Evolutionary conservation across 305 asterid genomes (phyloP).

Genomic region (Striga hermonthica): DNA sequence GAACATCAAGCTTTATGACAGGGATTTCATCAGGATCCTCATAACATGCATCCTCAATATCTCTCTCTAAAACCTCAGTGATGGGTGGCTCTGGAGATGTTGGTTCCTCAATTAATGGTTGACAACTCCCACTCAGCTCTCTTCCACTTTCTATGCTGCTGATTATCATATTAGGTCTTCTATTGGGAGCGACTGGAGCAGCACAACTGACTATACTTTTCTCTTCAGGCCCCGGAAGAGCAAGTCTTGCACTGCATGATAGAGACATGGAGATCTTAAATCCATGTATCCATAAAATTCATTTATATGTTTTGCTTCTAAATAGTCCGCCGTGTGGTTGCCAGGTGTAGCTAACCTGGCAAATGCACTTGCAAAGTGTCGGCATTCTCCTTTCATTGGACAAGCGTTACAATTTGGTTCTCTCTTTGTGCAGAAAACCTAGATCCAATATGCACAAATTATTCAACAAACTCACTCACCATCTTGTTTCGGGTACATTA

Average conservation of each 20-base stretch:
- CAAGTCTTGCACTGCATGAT: conserved; percentile 73
- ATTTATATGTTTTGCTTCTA: conserved; percentile 6
- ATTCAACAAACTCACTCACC: conserved; percentile 21
- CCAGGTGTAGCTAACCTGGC: conserved; percentile 65
- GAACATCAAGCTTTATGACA: too few species aligned
- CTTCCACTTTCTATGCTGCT: too few species aligned
- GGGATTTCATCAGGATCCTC: too few species aligned
- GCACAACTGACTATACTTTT: conserved; percentile 35
- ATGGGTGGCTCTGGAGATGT: too few species aligned
- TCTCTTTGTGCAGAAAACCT: conserved; percentile 97
- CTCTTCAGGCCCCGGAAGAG: conserved; percentile 79
- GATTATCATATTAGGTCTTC: too few species aligned
- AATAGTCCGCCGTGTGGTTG: conserved; percentile 16
- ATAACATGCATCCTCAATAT: too few species aligned
- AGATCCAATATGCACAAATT: conserved; percentile 30
- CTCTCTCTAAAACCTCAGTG: too few species aligned
- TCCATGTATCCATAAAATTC: conserved; percentile 5
- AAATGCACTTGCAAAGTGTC: conserved; percentile 95
- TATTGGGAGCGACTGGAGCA: too few species aligned
- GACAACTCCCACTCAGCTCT: too few species aligned
- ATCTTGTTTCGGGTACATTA: conserved; percentile 12
- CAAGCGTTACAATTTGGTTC: conserved; percentile 95
- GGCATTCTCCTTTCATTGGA: conserved; percentile 90
- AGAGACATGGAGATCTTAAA: conserved; percentile 32
- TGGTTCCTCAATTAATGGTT: too few species aligned